Base-by-base conservation (phyloP, 2,329 filamentous ascomycete species). In the Pestalotiopsis sp. region DNA sequence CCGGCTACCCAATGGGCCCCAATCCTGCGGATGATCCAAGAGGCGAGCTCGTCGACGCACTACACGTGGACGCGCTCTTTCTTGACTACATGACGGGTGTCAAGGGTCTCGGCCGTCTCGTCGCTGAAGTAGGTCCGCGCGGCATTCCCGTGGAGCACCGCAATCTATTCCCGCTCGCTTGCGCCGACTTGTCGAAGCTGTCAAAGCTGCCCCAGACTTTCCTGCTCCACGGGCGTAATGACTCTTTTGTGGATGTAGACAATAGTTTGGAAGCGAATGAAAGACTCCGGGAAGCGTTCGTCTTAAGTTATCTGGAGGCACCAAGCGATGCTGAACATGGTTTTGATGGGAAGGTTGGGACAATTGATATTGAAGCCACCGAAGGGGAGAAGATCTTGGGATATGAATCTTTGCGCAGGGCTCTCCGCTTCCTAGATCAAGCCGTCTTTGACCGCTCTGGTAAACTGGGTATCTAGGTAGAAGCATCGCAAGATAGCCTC, bases 81-180 rank as follows among this genome's bases (percentile, higher is more conserved):
- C 66, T 60, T 1, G 68, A 70, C 66, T 70, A 70, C 39, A 68
- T 70, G 68, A 68, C 66, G 6, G 68, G 68, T 1, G 7, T 70
- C 27, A 25, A 41, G 4, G 68, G 68, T 0, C 57, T 70, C n/a
- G 67, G 38, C 63, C 63, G 41, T 5, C 13, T 23, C 17, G 31
- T 65, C 9, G 63, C 63, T 31, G 41, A 65, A 41, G 3, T n/a
- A 17, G 63, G 63, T 1, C 38, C 27, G 14, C 14, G 14, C n/a
- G 41, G 17, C 11, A 55, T 65, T 3, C 39, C 63, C 9, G 39
- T 4, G 4, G 41, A 17, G 20, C 57, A 27, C 23, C 23, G 57
- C 12, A 17, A 27, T 12, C 12, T 59, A 12, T 59, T 59, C 25
- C 63, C 63, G 39, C 63, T 65, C 20, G 38, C 39, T 12, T 65